Conservation (phyloP, 768 basidiomycete species). For the Paxillus rubicundulus region DNA sequence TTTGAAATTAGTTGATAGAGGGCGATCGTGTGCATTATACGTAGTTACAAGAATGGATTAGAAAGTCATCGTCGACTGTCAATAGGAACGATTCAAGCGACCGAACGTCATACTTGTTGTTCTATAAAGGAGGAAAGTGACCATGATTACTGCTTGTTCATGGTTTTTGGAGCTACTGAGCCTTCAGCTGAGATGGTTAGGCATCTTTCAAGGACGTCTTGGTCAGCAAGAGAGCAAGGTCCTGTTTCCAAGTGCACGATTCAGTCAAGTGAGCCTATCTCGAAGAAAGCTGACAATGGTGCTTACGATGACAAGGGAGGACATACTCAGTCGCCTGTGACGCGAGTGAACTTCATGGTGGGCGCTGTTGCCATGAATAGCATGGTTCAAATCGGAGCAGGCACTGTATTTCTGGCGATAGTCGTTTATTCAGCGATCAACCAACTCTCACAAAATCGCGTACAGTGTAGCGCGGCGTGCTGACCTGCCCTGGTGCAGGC, state of each 20-base stretch:
- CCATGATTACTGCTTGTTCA: neutral
- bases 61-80: no score
- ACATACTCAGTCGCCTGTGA: conserved; percentile 15
- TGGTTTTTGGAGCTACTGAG: no score
- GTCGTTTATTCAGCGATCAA: neutral
- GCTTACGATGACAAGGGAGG: conserved; percentile 26
- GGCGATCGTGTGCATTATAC: no score
- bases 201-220: conserved; percentile 6
- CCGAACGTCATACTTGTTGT: neutral
- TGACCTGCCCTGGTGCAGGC: neutral
- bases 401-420: conserved; percentile 10
- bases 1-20: no score
- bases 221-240: conserved; percentile 18
- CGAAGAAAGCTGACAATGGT: neutral
- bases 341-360: neutral
- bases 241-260: conserved; percentile 10
- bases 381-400: conserved; percentile 1
- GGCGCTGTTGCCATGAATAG: conserved; percentile 1
- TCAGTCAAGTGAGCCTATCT: neutral
- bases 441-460: neutral
- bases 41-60: no score
- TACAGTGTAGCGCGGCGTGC: neutral
- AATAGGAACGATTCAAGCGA: no score
- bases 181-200: neutral
- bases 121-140: neutral